Evolutionary conservation across 371 early-diverging fungal genomes (phyloP), one percentile per base, ranked within the genome.

Genomic region (Saksenaea oblongispora): DNA sequence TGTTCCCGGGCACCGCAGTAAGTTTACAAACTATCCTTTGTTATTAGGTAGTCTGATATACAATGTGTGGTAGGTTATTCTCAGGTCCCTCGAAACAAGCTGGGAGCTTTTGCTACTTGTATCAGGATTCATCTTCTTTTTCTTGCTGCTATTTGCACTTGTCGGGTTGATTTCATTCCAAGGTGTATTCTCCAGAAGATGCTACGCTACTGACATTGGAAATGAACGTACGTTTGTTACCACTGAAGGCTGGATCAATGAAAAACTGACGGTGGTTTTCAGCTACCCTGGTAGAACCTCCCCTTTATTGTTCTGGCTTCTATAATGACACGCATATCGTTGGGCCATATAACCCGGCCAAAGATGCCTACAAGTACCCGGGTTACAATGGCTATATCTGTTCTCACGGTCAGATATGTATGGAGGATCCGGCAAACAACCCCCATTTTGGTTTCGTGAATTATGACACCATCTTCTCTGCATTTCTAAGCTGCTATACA

Each of bases 1-100:
- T 84, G 17, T 68, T 84, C 10, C 82, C 78, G 1, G 87, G 87
- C 47, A 86, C 85, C 26, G 82, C 85, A 2, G 87, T 84, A 80
- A 71, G 78, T 69, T 9, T 1, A 14, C 24, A 14, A 26, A 7
- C 22, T n/a, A n/a, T n/a, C n/a, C 9, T 53, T 42, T 42, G 5
- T 54, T 36, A 22, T 60, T 17, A 26, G 18, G 26, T 62, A 27
- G 42, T 54, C 18, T 47, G 10, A n/a, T 34, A 35, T 34, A 24
- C 27, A 14, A 35, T n/a, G 31, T 4, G 7, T 24, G 27, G 24
- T 66, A 82, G 81, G 73, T 80, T 0, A 86, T 86, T 61, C 59
- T 86, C 54, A 70, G 76, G 56, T 86, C 87, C 0, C 61, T 86
- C 2, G 80, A 84, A n/a, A 74, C 77, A 14, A 82, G 84, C 34